These are phyloP conservation scores for Ganoderma multipileum DNA, from an alignment of 1,284 basidiomycete species.

Conservation along the genomic window DNA sequence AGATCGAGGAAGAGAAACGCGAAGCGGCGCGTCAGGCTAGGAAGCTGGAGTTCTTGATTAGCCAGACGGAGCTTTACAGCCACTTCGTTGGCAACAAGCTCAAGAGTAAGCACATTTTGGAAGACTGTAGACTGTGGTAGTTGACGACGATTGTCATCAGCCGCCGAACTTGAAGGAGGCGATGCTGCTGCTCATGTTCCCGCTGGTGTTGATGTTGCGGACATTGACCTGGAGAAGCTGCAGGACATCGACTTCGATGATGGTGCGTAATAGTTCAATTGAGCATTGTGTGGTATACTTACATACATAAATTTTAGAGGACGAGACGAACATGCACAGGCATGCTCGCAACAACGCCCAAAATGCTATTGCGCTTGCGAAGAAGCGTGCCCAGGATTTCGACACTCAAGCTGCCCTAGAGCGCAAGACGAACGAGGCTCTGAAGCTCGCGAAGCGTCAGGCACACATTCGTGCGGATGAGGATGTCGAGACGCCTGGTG, in stretches of 20 bases:
- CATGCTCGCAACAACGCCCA: slow-evolving; percentile 94
- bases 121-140: slow-evolving; percentile 19
- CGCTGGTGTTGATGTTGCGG: slow-evolving; percentile 65
- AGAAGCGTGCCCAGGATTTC: slow-evolving; percentile 84
- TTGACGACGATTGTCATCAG: slow-evolving; percentile 46
- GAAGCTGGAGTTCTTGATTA: slow-evolving; percentile 99
- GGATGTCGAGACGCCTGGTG: slow-evolving; percentile 44
- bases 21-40: slow-evolving; percentile 95
- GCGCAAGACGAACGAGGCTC: slow-evolving; percentile 80
- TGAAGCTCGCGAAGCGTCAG: slow-evolving; percentile 72
- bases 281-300: background rate
- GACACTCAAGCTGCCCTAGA: slow-evolving; percentile 84
- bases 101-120: slow-evolving; percentile 72
- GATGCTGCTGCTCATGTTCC: slow-evolving; percentile 58
- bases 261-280: slow-evolving; percentile 55
- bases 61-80: slow-evolving; percentile 98
- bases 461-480: slow-evolving; percentile 61
- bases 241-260: slow-evolving; percentile 95
- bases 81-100: slow-evolving; percentile 99
- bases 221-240: slow-evolving; percentile 59
- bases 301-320: slow-evolving; percentile 62
- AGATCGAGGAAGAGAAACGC: slow-evolving; percentile 95
- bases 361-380: slow-evolving; percentile 86
- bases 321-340: slow-evolving; percentile 87
- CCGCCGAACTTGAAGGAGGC: slow-evolving; percentile 86